Base-by-base conservation (phyloP, 2,329 filamentous ascomycete species). In the Cladosporium sp. region DNA sequence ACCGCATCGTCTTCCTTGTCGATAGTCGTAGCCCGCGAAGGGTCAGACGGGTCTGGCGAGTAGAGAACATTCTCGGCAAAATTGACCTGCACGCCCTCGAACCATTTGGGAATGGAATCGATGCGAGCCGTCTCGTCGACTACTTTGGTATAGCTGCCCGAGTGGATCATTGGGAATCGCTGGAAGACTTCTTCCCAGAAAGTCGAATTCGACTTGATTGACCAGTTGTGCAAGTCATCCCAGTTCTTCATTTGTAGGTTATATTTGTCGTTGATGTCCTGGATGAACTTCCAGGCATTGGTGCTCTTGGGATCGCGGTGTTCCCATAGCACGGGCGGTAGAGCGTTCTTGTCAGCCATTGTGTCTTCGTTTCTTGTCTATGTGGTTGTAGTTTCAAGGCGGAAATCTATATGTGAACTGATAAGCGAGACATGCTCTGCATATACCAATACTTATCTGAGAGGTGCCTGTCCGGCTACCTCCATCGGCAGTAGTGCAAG, bases 41-140 rank as follows among this genome's bases (percentile, higher is more conserved):
- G 76, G 11, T 82, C 73, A n/a, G 78, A 75, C 0, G 78, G 72
- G 1, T 77, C 74, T 3, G 76, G 75, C 1, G 84, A 84, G 79
- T 86, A 93, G 28, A 96, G 85, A 28, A 92, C 78, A 74, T 95
- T 96, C 79, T 96, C 91, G 5, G 91, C 89, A 74, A 89, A 94
- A 73, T 93, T 96, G 70, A 95, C 76, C 5, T 81, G 79, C 1
- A 93, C 83, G 32, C 92, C 92, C 1, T 86, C 79, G 76, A 95
- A 96, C 92, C 92, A 96, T 48, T 82, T 79, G 0, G 92, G 92
- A 5, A 94, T 83, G 18, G 82, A 81, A 67, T 92, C 88, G 76
- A 96, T 91, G 1, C 88, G 86, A 1, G 85, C 82, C 0, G 80
- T 81, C 71, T 91, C 88, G 73, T 96, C 91, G 3, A 95, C 88